Evolutionary conservation across 2,329 filamentous ascomycete genomes (phyloP), one percentile per base, ranked within the genome.

Genomic region (Neoscytalidium dimidiatum): DNA sequence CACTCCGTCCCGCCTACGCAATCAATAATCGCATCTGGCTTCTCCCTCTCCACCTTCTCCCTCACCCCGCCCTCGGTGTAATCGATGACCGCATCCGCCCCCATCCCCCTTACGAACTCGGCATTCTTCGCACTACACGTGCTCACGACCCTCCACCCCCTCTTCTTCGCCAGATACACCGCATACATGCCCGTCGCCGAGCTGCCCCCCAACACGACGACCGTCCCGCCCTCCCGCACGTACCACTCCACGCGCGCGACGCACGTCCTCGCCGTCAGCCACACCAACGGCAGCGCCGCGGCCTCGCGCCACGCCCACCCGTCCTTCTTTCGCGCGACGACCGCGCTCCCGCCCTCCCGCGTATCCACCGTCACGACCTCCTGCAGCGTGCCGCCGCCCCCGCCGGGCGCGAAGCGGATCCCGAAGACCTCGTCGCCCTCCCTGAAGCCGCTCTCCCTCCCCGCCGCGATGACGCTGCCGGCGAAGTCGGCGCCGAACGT

Each of bases 61-160:
- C 79, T 67, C 1, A 86, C 69, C 1, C 68, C 67, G 19, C 68
- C 53, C 4, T 69, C 73, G 1, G 66, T 68, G 62, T 76, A 76
- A 44, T 75, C 73, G 7, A 76, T 64, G n/a, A 83, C 79, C 69
- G 83, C 80, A 67, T 84, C 80, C 0, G 81, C 84, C 0, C 84
- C 84, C 4, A 86, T 70, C 1, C 71, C 67, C 64, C 69, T 77
- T 1, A 85, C 83, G 67, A 85, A 69, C 1, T 78, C 80, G 4
- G 69, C 75, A 53, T 85, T 86, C 48, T 68, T 74, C 1, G 73
- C 78, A 1, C 82, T 84, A 70, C 84, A 86, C 11, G 85, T 78
- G 0, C 73, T 84, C 1, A 80, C 79, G 1, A 86, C 78, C 56
- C 74, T 71, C 2, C 82, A 83, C 0, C 69, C 74, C 19, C 31